These are phyloP conservation scores for Lasiodiplodia citricola DNA, from an alignment of 2,329 filamentous ascomycete genomes.

Conservation along the genomic window DNA sequence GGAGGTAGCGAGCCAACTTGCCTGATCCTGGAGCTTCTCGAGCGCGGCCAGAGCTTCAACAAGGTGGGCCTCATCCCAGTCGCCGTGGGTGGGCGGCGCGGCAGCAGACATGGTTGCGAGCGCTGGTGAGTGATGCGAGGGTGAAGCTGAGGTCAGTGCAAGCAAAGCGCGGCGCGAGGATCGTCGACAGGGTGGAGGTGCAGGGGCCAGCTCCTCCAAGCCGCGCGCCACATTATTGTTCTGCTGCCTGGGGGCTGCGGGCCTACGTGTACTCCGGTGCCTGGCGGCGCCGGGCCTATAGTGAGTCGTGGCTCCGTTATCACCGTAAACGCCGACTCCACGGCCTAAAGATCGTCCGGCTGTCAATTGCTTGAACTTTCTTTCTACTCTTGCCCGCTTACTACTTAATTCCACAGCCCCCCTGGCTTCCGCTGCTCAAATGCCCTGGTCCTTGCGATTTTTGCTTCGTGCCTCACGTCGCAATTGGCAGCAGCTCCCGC, in stretches of 20 bases:
- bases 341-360: slow-evolving; percentile 17
- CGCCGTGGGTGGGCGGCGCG: neutral
- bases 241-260: too few species aligned
- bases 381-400: neutral
- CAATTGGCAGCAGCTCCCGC: slow-evolving; percentile 4
- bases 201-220: neutral
- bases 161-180: slow-evolving; percentile 11
- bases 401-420: slow-evolving; percentile 7
- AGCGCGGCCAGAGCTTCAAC: slow-evolving; percentile 51
- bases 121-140: neutral
- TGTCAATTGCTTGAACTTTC: neutral
- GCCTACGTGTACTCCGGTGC: too few species aligned
- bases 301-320: too few species aligned
- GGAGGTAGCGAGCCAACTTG: slow-evolving; percentile 29
- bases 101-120: slow-evolving; percentile 1
- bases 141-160: neutral
- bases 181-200: neutral
- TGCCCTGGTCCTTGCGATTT: slow-evolving; percentile 17
- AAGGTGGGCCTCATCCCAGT: slow-evolving; percentile 48
- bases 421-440: slow-evolving; percentile 40
- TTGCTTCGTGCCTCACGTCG: slow-evolving; percentile 12
- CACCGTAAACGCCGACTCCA: too few species aligned
- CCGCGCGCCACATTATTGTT: too few species aligned
- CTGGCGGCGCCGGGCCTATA: too few species aligned
- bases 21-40: slow-evolving; percentile 51